Conservation (phyloP, 2,329 filamentous ascomycete genomes). For the Daldinia sp. region DNA sequence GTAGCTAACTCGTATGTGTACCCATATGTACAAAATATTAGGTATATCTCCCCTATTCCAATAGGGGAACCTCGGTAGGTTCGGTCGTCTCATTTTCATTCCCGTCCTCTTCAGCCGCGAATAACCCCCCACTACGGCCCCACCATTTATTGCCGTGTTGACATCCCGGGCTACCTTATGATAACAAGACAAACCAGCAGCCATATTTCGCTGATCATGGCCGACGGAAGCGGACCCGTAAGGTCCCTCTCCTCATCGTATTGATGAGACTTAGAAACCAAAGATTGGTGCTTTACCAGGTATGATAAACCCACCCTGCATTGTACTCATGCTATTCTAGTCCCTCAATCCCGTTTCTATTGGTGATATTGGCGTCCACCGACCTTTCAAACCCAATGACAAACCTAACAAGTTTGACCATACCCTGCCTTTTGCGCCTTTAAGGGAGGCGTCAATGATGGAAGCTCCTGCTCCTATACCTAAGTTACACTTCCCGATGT, state of each 20-base stretch:
- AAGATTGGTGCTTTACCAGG: constrained; percentile 5
- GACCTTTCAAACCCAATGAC: constrained; percentile 12
- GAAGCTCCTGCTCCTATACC: constrained; percentile 15
- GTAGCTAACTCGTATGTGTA: background rate
- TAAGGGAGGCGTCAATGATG: constrained; percentile 11
- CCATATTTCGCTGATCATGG: constrained; percentile 28
- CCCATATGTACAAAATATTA: background rate
- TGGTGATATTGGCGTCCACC: constrained; percentile 8
- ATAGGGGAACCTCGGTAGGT: constrained; percentile 18
- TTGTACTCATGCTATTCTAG: constrained; percentile 10
- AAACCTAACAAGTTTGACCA: constrained; percentile 12
- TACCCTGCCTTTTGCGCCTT: constrained; percentile 4
- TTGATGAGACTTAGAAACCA: constrained; percentile 13
- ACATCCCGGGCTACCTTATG: constrained; percentile 43
- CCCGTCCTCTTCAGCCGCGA: constrained; percentile 51
- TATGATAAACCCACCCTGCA: background rate
- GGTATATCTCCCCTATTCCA: constrained; percentile 24
- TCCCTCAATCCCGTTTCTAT: constrained; percentile 10
- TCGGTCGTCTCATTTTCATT: constrained; percentile 40
- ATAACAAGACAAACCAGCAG: constrained; percentile 24
- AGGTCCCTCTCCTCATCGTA: constrained; percentile 6
- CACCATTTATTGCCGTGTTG: constrained; percentile 48
- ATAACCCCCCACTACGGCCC: constrained; percentile 46
- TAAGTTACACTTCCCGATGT: constrained; percentile 45
- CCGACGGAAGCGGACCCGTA: constrained; percentile 13